These are phyloP conservation scores for Sphagnum fallax DNA, from an alignment of 228 moss, liverwort and hornwort species.

Conservation along the genomic window DNA sequence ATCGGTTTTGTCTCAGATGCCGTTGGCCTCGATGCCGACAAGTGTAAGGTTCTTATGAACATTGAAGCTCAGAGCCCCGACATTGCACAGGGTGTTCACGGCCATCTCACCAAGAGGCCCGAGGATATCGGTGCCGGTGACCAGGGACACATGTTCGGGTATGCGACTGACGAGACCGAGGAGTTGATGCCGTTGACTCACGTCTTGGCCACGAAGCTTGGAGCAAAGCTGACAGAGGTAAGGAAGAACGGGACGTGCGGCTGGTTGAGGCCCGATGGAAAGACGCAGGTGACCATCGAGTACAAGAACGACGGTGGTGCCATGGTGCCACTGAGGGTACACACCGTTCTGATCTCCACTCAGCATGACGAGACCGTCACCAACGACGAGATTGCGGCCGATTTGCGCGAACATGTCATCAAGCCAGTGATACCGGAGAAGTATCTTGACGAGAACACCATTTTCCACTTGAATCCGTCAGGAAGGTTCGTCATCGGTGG, in stretches of 20 bases:
- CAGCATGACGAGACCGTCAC: slow-evolving; percentile 11
- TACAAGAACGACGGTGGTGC: slow-evolving; percentile 7
- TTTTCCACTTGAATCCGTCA: slow-evolving; percentile 8
- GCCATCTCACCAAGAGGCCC: slow-evolving; percentile 52
- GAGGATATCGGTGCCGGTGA: slow-evolving; percentile 81
- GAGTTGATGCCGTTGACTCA: slow-evolving; percentile 7
- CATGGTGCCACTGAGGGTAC: slow-evolving; percentile 8
- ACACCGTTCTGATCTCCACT: slow-evolving; percentile 7
- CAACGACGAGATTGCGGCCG: slow-evolving; percentile 4
- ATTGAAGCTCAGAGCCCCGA: slow-evolving; percentile 63
- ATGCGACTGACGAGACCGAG: slow-evolving; percentile 11
- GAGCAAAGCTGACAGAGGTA: slow-evolving; percentile 8
- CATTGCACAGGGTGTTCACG: slow-evolving; percentile 69
- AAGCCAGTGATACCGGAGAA: slow-evolving; percentile 9
- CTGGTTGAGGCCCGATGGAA: slow-evolving; percentile 8
- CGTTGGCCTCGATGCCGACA: slow-evolving; percentile 58
- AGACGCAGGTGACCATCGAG: slow-evolving; percentile 9
- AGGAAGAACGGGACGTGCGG: slow-evolving; percentile 7
- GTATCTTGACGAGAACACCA: slow-evolving; percentile 11
- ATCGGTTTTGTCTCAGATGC: slow-evolving; percentile 61
- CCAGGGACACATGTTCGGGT: slow-evolving; percentile 84
- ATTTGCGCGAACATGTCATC: slow-evolving; percentile 7
- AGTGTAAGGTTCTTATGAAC: slow-evolving; percentile 70
- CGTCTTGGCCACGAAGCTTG: slow-evolving; percentile 6
- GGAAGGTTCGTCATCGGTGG: slow-evolving; percentile 7